Evolutionary conservation across 1,284 basidiomycete species (phyloP), one percentile per base, ranked within the genome.

Genomic region (Neonothopanus nambi): DNA sequence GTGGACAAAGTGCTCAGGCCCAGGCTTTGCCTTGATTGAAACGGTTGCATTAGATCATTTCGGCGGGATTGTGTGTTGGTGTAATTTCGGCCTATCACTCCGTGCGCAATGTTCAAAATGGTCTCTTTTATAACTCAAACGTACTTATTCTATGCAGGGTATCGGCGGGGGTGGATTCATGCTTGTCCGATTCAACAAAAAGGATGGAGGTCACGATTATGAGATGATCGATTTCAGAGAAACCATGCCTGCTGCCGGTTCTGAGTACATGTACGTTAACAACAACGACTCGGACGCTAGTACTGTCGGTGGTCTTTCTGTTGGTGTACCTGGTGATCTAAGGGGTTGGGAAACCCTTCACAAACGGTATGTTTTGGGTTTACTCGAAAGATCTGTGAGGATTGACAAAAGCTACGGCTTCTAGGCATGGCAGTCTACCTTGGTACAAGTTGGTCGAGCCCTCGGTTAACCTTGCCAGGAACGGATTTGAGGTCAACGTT

Each of bases 291-390:
- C 59, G 1, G 60, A 55, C 13, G 58, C 56, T 3, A 75, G 74
- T 8, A 72, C 74, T 53, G 70, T 82, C 20, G 82, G 82, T 12
- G 82, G 82, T 2, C 64, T 84, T 2, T 67, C 77, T 4, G 69
- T 81, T 9, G 80, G 74, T 35, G 79, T 82, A 1, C 82, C 82
- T 0, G 81, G 81, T 5, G 81, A 84, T 61, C 61, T 84, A 40
- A 66, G 76, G 30, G 82, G 81, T 3, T 68, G 82, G 58, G 72
- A 80, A 51, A 66, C 66, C 38, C 71, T 78, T 5, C 79, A 81
- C 64, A 54, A 71, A 18, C 63, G 69, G 13, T 74, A 72, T 12
- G n/a, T 50, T 20, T 41, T 11, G 30, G 18, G 24, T 23, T 42
- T 42, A 17, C 40, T 23, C n/a, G n/a, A n/a, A n/a, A n/a, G n/a